Evolutionary conservation across 2,329 filamentous ascomycete species (phyloP).

Genomic region (Dendrostoma leiphaemia): DNA sequence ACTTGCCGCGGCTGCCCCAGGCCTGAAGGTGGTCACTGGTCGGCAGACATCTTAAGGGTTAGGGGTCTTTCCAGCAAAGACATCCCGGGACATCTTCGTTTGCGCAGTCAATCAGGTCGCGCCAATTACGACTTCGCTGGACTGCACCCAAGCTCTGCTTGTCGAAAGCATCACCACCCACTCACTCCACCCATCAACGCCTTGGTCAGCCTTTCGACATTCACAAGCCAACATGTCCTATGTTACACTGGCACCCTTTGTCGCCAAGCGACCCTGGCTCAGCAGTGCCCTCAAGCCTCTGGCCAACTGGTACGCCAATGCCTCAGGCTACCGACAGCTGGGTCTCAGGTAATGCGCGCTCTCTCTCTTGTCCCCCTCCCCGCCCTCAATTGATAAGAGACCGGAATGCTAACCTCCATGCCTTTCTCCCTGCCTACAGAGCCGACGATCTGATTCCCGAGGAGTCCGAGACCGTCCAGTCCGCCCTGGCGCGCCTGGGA

Average conservation of each 20-base stretch:
- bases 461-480: constrained; percentile 82
- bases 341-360: constrained; percentile 93
- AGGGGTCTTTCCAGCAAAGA: no score
- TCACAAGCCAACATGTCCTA: constrained; percentile 59
- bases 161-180: constrained; percentile 9
- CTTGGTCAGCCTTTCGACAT: not conserved
- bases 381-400: no score
- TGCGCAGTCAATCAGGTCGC: not conserved
- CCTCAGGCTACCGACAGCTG: constrained; percentile 88
- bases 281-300: constrained; percentile 74
- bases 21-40: no score
- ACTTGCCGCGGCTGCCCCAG: not conserved
- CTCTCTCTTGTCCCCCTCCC: constrained; percentile 11
- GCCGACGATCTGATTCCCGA: constrained; percentile 94
- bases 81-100: constrained; percentile 4
- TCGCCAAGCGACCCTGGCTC: constrained; percentile 85
- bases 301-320: constrained; percentile 84
- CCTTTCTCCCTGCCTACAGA: constrained; percentile 47
- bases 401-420: no score
- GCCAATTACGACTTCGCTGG: constrained; percentile 4
- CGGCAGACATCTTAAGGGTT: no score
- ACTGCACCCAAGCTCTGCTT: not conserved
- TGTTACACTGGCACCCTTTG: constrained; percentile 70
- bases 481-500: constrained; percentile 85
- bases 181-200: constrained; percentile 22